Evolutionary conservation across 1,139 yeast species (phyloP).

Genomic region (Candida buenavistaensis): DNA sequence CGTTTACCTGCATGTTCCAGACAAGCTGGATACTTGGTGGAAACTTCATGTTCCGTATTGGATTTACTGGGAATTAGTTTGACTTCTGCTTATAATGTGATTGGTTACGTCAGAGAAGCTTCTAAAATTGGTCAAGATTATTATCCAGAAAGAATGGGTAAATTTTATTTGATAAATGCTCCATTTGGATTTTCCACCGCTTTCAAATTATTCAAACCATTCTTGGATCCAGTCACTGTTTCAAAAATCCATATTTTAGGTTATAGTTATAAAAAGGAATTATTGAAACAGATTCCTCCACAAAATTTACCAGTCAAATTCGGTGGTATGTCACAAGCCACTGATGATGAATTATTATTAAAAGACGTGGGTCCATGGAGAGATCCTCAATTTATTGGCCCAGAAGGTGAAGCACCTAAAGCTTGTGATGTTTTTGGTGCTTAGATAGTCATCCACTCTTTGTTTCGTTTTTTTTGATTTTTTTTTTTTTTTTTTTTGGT

Average conservation of each 20-base stretch:
- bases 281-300: slow-evolving; percentile 87
- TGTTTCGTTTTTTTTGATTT: background rate
- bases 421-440: slow-evolving; percentile 32
- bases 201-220: slow-evolving; percentile 85
- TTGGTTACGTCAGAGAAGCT: slow-evolving; percentile 88
- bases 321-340: slow-evolving; percentile 76
- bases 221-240: slow-evolving; percentile 97
- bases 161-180: slow-evolving; percentile 91
- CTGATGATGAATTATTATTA: slow-evolving; percentile 78
- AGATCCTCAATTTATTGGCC: slow-evolving; percentile 78
- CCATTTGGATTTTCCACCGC: slow-evolving; percentile 98
- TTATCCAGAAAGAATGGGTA: slow-evolving; percentile 99
- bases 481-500: background rate
- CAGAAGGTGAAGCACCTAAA: slow-evolving; percentile 83
- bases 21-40: slow-evolving; percentile 72
- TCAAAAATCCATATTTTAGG: slow-evolving; percentile 91
- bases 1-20: slow-evolving; percentile 96
- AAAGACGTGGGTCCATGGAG: slow-evolving; percentile 98
- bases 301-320: slow-evolving; percentile 89
- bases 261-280: slow-evolving; percentile 71
- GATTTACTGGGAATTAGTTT: slow-evolving; percentile 94
- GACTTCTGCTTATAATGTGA: slow-evolving; percentile 78
- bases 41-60: slow-evolving; percentile 94
- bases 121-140: slow-evolving; percentile 93
- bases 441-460: background rate